Percentiles rank a stretch among this genome's conserved stretches.
Conservation (phyloP, 495 filamentous ascomycete genomes). For the Sabuloglossum arenarium region DNA sequence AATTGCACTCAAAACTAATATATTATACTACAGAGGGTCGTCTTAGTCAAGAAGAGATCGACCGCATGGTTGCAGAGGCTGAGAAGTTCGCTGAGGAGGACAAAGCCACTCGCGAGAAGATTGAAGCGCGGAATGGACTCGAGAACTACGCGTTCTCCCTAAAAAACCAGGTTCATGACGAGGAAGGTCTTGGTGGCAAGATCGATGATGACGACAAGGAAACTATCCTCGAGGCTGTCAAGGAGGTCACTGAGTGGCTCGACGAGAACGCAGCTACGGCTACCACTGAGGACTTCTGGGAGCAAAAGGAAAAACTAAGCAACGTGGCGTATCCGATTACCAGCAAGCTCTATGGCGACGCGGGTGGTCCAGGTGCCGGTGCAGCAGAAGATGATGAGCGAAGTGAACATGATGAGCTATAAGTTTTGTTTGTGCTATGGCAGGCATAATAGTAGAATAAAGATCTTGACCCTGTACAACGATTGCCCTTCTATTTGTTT, state of each 20-base stretch:
- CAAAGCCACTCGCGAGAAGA: constrained; percentile 86
- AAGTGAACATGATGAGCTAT: constrained; percentile 74
- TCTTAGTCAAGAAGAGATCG: constrained; percentile 87
- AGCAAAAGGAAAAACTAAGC: constrained; percentile 98
- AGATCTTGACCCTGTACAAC: not conserved
- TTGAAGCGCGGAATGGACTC: constrained; percentile 85
- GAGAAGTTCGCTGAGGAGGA: constrained; percentile 98
- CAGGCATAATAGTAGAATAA: not conserved
- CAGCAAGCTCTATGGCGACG: constrained; percentile 77
- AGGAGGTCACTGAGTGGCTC: constrained; percentile 94
- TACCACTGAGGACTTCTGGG: constrained; percentile 83
- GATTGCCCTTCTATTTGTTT: not conserved
- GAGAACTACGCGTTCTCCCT: constrained; percentile 94
- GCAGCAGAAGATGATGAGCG: constrained; percentile 48
- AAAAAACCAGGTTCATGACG: constrained; percentile 97
- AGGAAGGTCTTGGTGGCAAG: constrained; percentile 92
- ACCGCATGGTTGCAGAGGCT: constrained; percentile 92
- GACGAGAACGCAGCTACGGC: constrained; percentile 86
- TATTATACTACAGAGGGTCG: constrained; percentile 37
- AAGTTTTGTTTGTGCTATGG: constrained; percentile 15
- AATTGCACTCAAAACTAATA: not conserved
- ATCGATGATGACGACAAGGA: constrained; percentile 99
- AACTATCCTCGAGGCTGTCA: constrained; percentile 84
- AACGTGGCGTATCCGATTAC: constrained; percentile 96
- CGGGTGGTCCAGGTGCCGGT: constrained; percentile 35